Evolutionary conservation across 345 rosid genomes (phyloP), one percentile per base, ranked within the genome.

Genomic region (Capsella bursapastoris): DNA sequence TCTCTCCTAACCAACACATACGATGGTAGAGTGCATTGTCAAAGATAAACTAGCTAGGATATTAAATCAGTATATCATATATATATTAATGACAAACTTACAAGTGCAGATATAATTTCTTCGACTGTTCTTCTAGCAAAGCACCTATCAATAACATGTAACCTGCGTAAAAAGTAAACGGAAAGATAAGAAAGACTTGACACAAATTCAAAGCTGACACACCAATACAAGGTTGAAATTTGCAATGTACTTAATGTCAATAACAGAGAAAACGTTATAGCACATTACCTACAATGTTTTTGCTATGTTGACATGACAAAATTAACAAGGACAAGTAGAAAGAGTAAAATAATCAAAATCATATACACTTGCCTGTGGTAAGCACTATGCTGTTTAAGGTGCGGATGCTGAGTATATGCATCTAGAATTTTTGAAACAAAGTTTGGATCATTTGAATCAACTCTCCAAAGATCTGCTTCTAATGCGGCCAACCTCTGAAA

Each of bases 101-200:
- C 97, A 70, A 88, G 92, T 64, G 98, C 84, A 79, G 82, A 79
- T 79, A 94, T 72, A 71, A 94, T 94, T n/a, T 86, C 93, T 76
- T 94, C 92, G 47, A 87, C 83, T 3, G 93, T 89, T 80, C 80
- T 88, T 72, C 58, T 77, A 7, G 90, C 87, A 79, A 91, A 94
- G 81, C 98, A 91, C 73, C 81, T 83, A 52, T 87, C 83, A 37
- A 94, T 87, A 44, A 89, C 80, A 85, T 84, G 88, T 79, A 87
- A 81, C 82, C 98, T 94, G 85, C 64, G 82, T 37, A 43, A 51
- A 75, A 38, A 75, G 89, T 90, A 73, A 89, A 88, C 40, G 15
- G 49, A 64, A 77, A 72, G 51, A 11, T 70, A 56, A 70, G 53
- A 69, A 45, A 45, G 34, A 63, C 0, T 0, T 22, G n/a, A 64